Evolutionary conservation across 352 stramenopile species (phyloP).

Genomic region (Peronosclerospora sorghi): DNA sequence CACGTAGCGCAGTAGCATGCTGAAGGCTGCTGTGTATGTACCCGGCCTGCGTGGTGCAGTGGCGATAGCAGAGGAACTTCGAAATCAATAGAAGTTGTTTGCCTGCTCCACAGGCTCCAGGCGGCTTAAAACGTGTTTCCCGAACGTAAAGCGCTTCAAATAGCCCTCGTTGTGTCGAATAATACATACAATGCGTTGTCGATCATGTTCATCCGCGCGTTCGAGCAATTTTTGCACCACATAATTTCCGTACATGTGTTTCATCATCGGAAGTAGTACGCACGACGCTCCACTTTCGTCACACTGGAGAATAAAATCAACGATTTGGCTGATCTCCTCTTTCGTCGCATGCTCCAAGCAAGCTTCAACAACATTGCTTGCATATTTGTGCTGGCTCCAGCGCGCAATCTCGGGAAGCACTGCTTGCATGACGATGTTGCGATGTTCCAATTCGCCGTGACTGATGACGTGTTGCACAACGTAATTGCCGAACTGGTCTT

Average conservation of each 20-base stretch:
- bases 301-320: conserved; percentile 68
- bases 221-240: conserved; percentile 95
- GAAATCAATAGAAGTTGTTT: conserved; percentile 24
- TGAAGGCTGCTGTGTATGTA: conserved; percentile 13
- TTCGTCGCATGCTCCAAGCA: conserved; percentile 85
- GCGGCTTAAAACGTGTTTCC: conserved; percentile 86
- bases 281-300: conserved; percentile 64
- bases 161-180: conserved; percentile 86
- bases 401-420: conserved; percentile 82
- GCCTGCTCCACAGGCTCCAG: conserved; percentile 24
- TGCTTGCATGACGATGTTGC: conserved; percentile 69
- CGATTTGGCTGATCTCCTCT: conserved; percentile 67
- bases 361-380: conserved; percentile 93
- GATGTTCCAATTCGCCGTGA: conserved; percentile 83
- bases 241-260: conserved; percentile 95
- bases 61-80: conserved; percentile 3
- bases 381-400: conserved; percentile 93
- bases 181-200: conserved; percentile 83
- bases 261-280: conserved; percentile 89
- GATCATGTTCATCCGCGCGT: conserved; percentile 75
- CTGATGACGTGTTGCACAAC: conserved; percentile 98
- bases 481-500: conserved; percentile 99
- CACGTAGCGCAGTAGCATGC: conserved; percentile 19
- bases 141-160: conserved; percentile 88
- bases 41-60: conserved; percentile 10